phyloP scores from a whole-genome alignment of 2,329 filamentous ascomycete species.

The Paramyrothecium sp. region DNA sequence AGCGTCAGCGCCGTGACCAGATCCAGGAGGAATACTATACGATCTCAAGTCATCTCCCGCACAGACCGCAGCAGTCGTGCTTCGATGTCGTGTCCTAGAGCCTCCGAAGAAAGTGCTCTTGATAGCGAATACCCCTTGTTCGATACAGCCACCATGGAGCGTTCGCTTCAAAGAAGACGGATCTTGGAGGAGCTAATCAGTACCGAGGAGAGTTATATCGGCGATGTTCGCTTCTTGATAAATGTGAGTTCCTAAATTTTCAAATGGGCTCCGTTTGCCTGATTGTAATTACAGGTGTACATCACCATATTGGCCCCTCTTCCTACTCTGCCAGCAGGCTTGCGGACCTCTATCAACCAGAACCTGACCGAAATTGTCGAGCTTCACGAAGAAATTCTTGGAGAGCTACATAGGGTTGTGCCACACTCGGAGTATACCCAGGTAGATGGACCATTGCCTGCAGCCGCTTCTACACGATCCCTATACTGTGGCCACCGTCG shows the following conservation, averaged over 20 bases:
- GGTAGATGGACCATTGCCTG: conserved; percentile 12
- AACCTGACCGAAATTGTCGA: conserved; percentile 79
- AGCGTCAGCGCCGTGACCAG: conserved; percentile 67
- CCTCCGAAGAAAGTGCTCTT: conserved; percentile 64
- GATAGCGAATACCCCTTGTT: conserved; percentile 51
- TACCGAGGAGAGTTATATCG: conserved; percentile 87
- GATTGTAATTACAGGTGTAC: conserved; percentile 55
- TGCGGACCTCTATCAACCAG: conserved; percentile 71
- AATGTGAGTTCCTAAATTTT: conserved; percentile 57
- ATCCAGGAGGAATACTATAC: conserved; percentile 51
- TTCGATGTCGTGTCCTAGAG: conserved; percentile 57
- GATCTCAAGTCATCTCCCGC: conserved; percentile 53
- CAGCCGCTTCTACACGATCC: conserved; percentile 10
- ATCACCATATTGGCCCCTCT: conserved; percentile 73
- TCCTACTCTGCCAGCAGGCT: conserved; percentile 60
- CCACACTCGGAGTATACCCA: conserved; percentile 66
- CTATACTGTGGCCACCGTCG: conserved; percentile 33
- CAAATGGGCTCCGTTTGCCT: conserved; percentile 16
- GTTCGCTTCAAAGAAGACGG: conserved; percentile 72
- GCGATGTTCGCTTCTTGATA: conserved; percentile 80
- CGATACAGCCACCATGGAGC: conserved; percentile 69
- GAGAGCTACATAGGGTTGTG: conserved; percentile 68
- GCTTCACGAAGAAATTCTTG: conserved; percentile 79
- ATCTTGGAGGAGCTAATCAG: conserved; percentile 82
- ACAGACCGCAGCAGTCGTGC: conserved; percentile 63